Evolutionary conservation across 2,329 filamentous ascomycete species (phyloP), one percentile per base, ranked within the genome.

Genomic region (Periconia macrospinosa): DNA sequence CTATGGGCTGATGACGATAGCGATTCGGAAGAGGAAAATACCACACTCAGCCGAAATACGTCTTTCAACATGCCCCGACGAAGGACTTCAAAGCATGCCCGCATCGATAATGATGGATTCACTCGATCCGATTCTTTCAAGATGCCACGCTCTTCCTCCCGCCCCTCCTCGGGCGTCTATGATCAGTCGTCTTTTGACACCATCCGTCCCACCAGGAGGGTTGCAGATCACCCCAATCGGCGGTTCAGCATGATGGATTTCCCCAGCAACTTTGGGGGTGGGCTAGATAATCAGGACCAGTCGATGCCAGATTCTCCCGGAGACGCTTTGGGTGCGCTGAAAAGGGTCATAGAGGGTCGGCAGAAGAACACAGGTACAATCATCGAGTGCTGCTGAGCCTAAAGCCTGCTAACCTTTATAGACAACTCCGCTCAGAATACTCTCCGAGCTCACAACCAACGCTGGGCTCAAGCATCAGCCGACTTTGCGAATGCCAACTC

Each of bases 391-490:
- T 18, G 43, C 43, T 17, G 41, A 37, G 11, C 35, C 17, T 20
- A 33, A 56, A 17, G 44, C 30, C 47, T 53, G 45, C 62, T 70
- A 58, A 70, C 49, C 14, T 42, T 10, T 19, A 6, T 50, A 70
- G 65, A 70, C 52, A 65, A 66, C 42, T 61, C 67, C 9, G 63
- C 69, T n/a, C 69, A 74, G 37, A 70, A 66, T 47, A 69, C 72
- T 5, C 66, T 78, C 10, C 70, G 74, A 52, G 76, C 72, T 6
- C 75, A 79, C 58, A 78, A 79, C 23, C 71, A 77, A 57, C 72
- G 76, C 42, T 79, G 78, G 77, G 74, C 73, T 37, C 73, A 75
- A 61, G 74, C 76, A 44, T 75, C 75, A 11, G 70, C 73, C 45
- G 75, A 78, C 47, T 53, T 71, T 3, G 54, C 56, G 13, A 62